Evolutionary conservation across 208 protist species (phyloP), one percentile per base, ranked within the genome.

Genomic region (Leishmania lainsoni): DNA sequence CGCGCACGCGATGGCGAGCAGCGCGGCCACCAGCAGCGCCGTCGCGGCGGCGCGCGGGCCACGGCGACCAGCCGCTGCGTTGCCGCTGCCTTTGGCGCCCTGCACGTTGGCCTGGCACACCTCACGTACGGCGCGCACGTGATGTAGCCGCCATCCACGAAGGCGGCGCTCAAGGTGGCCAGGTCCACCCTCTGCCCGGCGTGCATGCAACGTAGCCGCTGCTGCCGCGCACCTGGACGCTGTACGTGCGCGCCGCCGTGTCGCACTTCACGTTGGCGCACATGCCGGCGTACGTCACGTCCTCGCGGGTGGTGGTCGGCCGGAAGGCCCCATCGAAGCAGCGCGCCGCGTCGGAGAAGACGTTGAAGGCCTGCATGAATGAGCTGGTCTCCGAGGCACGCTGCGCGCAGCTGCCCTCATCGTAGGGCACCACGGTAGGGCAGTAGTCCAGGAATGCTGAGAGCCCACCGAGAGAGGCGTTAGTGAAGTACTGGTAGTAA

Each of bases 401-500:
- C 26, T 73, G 69, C 3, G 6, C 5, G 2, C 42, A 52, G 14
- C 1, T 29, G 69, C 6, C 17, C 51, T 5, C 8, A 22, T 0
- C 8, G 22, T n/a, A 73, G 20, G 35, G 22, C 8, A 14, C 17
- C 39, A 10, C 22, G 9, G 52, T 35, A 0, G 89, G 91, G 78
- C 91, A 95, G 80, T 83, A 91, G 73, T 93, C 90, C 83, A 91
- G 86, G 8, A 83, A 75, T 12, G 69, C 6, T n/a, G 42, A n/a
- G 61, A 2, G 1, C 4, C 89, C 91, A 16, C 81, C 81, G 16
- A 72, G 35, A 35, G 1, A 35, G 35, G 35, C 35, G 1, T 89
- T 52, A 3, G n/a, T 17, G 68, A 93, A 93, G 83, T 93, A 93
- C 75, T 87, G 88, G 80, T 84, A 93, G 29, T 87, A 68, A n/a